Evolutionary conservation across 2,329 filamentous ascomycete genomes (phyloP), one percentile per base, ranked within the genome.

Genomic region (Colletotrichum godetiae): DNA sequence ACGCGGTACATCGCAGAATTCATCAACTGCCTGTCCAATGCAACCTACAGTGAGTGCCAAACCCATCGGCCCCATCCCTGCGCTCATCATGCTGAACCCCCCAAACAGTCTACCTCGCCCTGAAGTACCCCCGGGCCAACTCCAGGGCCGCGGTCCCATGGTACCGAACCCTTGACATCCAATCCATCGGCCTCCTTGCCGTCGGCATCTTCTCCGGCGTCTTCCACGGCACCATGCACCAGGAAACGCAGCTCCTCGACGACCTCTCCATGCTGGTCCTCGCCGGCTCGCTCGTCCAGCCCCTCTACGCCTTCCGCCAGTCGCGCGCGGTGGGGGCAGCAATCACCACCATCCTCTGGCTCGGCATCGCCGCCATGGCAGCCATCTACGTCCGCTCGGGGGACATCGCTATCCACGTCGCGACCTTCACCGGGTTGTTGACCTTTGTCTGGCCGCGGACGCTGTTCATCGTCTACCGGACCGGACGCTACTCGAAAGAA

Each of bases 261-360:
- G 89, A 91, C 76, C 80, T 91, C n/a, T 87, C 88, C 67, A 91
- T 90, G 89, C 84, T 90, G 35, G 79, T 88, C 13, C 84, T 90
- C 5, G 85, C 84, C 27, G 87, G 86, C 73, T 82, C 87, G 0
- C 83, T 91, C 67, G 81, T 91, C 5, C 87, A 89, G 60, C 85
- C 86, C 61, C 79, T 87, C 5, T 83, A 85, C 68, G 86, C 85
- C 13, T 82, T 84, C 46, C 81, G 85, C 56, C 84, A 86, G 33
- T 79, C 86, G 6, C 79, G 82, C 7, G 65, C 79, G 3, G 80
- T 80, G 19, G 70, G 74, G 35, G 77, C 74, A 7, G 42, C 78
- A 61, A 79, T 83, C 67, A 83, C 84, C 19, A 78, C 83, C 24
- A 76, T 75, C 1, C 81, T 89, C 31, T 84, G 83, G 1, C 70